These are phyloP conservation scores for Schizonepeta tenuifolia DNA, from an alignment of 257 asterid species.

Conservation along the genomic window DNA sequence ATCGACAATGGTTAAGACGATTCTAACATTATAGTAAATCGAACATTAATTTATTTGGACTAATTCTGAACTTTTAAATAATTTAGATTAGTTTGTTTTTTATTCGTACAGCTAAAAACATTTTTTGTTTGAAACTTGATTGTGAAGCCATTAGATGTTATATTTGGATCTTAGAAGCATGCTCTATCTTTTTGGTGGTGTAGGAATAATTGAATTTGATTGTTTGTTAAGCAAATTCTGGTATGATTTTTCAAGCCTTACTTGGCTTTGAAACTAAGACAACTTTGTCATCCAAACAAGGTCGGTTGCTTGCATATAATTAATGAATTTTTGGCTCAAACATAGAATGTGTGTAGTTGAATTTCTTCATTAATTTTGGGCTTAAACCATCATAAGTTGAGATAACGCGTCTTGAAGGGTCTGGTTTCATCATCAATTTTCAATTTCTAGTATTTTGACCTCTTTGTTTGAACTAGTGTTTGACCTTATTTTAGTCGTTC, in stretches of 20 bases:
- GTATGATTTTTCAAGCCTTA: constrained; percentile 22
- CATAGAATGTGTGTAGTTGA: not conserved
- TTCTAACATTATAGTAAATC: too few species aligned
- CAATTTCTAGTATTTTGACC: not conserved
- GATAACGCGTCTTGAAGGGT: not conserved
- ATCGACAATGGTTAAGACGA: too few species aligned
- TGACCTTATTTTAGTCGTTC: too few species aligned
- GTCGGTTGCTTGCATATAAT: not conserved
- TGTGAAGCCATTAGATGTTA: constrained; percentile 10
- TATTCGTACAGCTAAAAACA: not conserved
- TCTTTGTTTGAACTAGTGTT: too few species aligned
- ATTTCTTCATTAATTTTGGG: not conserved
- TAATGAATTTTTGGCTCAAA: not conserved
- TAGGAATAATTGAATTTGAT: constrained; percentile 22
- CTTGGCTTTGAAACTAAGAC: constrained; percentile 58
- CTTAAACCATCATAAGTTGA: not conserved
- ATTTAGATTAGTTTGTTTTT: constrained; percentile 1
- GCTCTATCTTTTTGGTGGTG: not conserved
- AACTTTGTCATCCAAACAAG: constrained; percentile 9
- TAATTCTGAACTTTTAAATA: too few species aligned
- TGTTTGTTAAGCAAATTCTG: constrained; percentile 43
- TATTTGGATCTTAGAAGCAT: constrained; percentile 4
- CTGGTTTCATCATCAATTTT: not conserved
- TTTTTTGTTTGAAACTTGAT: constrained; percentile 22
- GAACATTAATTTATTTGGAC: too few species aligned